A percentile compares a stretch with the other conserved stretches of the same genome.
phyloP scores from a whole-genome alignment of 2,329 filamentous ascomycete genomes.

The Colletotrichum sp. region DNA sequence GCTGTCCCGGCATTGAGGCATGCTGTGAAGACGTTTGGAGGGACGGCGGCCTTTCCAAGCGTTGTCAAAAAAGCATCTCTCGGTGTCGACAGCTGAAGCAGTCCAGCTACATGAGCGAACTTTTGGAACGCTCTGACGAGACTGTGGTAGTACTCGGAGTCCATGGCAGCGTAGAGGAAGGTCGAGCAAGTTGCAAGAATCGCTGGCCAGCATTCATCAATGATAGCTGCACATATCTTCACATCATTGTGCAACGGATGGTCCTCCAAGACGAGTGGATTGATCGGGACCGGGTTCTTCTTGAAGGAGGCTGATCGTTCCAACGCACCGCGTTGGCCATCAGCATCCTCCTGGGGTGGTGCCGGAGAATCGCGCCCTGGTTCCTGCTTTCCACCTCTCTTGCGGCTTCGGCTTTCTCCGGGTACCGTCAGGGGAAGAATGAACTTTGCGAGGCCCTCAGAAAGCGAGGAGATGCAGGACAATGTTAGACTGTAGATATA shows the following conservation, averaged over 20 bases:
- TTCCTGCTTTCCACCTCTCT: conserved; percentile 51
- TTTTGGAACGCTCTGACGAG: conserved; percentile 94
- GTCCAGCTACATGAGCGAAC: conserved; percentile 90
- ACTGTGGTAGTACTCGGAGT: conserved; percentile 92
- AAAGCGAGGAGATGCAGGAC: conserved; percentile 87
- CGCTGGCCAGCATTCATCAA: conserved; percentile 94
- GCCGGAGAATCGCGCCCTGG: conserved; percentile 48
- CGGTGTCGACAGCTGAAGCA: conserved; percentile 83
- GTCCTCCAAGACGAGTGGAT: conserved; percentile 78
- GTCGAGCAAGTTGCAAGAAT: conserved; percentile 94
- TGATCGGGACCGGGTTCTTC: conserved; percentile 79
- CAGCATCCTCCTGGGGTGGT: conserved; percentile 38
- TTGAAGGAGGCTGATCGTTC: conserved; percentile 73
- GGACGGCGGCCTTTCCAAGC: conserved; percentile 89
- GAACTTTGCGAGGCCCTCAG: conserved; percentile 91
- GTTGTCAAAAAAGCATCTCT: conserved; percentile 95
- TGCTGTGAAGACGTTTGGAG: conserved; percentile 74
- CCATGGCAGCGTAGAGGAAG: conserved; percentile 89
- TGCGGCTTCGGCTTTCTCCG: conserved; percentile 64
- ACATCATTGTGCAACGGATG: conserved; percentile 76
- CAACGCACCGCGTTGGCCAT: conserved; percentile 39
- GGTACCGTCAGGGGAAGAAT: conserved; percentile 90
- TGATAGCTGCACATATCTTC: conserved; percentile 78
- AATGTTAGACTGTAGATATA: conserved; percentile 92
- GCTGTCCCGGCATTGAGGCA: conserved; percentile 57